Conservation (phyloP, 176 grass and related monocot genomes). For the Musa itinerans region DNA sequence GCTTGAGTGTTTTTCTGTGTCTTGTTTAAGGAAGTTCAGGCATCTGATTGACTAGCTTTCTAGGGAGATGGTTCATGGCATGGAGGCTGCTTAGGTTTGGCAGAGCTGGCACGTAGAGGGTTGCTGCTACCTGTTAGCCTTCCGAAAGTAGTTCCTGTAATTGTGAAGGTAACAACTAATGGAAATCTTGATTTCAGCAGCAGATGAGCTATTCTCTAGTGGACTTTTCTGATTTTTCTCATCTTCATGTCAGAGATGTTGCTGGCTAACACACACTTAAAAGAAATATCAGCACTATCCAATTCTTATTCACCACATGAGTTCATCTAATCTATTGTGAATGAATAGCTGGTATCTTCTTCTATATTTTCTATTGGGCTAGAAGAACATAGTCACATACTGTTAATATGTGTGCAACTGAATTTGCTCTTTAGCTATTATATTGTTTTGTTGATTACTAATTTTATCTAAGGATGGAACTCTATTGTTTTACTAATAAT, state of each 20-base stretch:
- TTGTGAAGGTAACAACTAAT: conserved; percentile 45
- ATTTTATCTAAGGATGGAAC: background rate
- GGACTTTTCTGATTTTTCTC: background rate
- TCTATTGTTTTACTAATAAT: background rate
- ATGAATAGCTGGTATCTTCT: too few relatives aligned
- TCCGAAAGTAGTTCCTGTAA: conserved; percentile 74
- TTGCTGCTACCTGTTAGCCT: conserved; percentile 80
- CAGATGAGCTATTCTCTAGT: background rate
- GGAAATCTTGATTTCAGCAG: too few relatives aligned
- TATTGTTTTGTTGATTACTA: background rate
- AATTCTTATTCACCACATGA: too few relatives aligned
- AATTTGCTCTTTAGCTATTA: background rate
- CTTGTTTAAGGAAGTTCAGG: conserved; percentile 1
- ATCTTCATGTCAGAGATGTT: too few relatives aligned
- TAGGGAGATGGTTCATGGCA: conserved; percentile 97
- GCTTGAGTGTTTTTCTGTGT: background rate
- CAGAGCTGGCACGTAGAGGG: conserved; percentile 86
- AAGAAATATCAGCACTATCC: too few relatives aligned
- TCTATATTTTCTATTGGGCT: too few relatives aligned
- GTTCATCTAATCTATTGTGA: too few relatives aligned
- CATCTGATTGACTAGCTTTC: conserved; percentile 17
- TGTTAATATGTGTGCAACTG: too few relatives aligned
- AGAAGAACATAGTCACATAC: too few relatives aligned
- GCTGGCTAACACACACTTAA: too few relatives aligned
- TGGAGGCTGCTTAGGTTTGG: conserved; percentile 94